Evolutionary conservation across 2,329 filamentous ascomycete genomes (phyloP).

Genomic region (Alternaria angustiovoidea): DNA sequence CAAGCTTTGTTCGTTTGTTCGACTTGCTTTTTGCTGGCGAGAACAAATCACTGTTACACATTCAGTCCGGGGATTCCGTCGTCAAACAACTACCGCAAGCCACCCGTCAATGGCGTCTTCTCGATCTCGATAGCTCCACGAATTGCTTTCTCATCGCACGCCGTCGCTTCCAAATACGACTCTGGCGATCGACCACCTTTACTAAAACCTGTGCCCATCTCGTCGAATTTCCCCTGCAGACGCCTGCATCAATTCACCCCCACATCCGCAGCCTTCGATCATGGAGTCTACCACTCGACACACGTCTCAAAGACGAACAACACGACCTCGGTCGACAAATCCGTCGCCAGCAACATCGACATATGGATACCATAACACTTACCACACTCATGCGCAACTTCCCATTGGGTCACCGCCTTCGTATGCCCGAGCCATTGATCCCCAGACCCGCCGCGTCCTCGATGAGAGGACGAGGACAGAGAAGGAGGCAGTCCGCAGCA

Average conservation of each 20-base stretch:
- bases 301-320: constrained; percentile 17
- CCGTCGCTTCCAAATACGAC: constrained; percentile 13
- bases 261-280: neutral
- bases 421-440: constrained; percentile 41
- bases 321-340: constrained; percentile 29
- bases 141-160: constrained; percentile 15
- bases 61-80: constrained; percentile 13
- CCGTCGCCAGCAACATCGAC: constrained; percentile 34
- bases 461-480: constrained; percentile 34
- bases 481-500: constrained; percentile 21
- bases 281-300: constrained; percentile 17
- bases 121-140: constrained; percentile 16
- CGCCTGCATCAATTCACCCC: neutral
- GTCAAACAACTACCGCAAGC: constrained; percentile 24
- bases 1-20: constrained; percentile 12
- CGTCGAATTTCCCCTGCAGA: neutral
- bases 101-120: constrained; percentile 16
- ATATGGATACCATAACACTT: constrained; percentile 55
- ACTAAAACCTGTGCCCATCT: neutral
- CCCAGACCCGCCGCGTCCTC: constrained; percentile 28
- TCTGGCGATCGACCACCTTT: neutral
- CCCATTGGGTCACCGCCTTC: constrained; percentile 40
- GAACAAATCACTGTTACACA: constrained; percentile 17
- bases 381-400: constrained; percentile 49
- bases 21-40: constrained; percentile 5